Evolutionary conservation across 495 filamentous ascomycete genomes (phyloP), one percentile per base, ranked within the genome.

Genomic region (Podospora conica): DNA sequence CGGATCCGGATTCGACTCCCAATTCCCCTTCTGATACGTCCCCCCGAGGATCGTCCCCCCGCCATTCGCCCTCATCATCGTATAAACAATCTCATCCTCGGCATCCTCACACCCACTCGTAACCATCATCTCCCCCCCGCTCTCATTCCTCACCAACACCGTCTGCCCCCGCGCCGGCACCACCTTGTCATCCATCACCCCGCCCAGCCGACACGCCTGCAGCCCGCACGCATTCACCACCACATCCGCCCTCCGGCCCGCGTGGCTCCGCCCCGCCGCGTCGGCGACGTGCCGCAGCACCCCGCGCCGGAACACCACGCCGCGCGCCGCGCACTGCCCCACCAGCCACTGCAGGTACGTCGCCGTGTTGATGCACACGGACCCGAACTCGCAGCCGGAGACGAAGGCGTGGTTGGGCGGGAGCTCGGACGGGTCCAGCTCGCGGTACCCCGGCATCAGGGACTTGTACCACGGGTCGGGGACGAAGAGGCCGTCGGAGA

Each of bases 151-250:
- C 10, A 98, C 95, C 0, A 98, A 70, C 0, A 97, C 91, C 27
- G 91, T 89, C 77, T 98, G 95, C 10, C 94, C 95, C 1, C 95
- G 86, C 1, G 83, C 90, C 3, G 95, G 94, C 60, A 87, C 81
- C 29, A 98, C 84, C 4, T 82, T 86, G 57, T 75, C 73, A 68
- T 98, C 95, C 78, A 83, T 82, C 1, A 98, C 95, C 22, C 95
- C 95, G 25, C 92, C 93, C 0, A 98, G 84, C 58, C 79, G 86
- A 23, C 77, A 83, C 1, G 92, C 86, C 24, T 86, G 80, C 18
- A 98, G 77, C 0, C 96, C 95, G 0, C 94, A 93, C 71, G 93
- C 92, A 69, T 98, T 98, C 33, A 98, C 79, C 0, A 97, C 79
- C 0, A 97, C 69, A 68, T 92, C 86, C 0, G 88, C 90, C 58